Evolutionary conservation across 2,329 filamentous ascomycete genomes (phyloP), one percentile per base, ranked within the genome.

Genomic region (Talaromyces sp.): DNA sequence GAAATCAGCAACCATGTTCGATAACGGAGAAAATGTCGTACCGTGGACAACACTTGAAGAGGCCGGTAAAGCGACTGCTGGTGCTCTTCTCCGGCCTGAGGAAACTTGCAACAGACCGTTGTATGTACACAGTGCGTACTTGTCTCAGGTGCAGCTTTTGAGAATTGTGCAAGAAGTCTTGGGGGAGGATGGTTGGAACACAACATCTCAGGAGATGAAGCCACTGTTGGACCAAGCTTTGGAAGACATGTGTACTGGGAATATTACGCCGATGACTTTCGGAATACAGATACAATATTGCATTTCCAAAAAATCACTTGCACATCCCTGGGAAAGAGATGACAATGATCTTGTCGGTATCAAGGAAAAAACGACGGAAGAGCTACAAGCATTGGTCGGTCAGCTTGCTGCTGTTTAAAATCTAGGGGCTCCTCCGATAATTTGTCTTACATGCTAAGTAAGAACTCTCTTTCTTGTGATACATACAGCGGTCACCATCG

Each of bases 41-140:
- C 63, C 67, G 16, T 68, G 67, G 67, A 68, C 66, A n/a, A 64
- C 67, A 3, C 60, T 68, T n/a, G 66, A 66, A 9, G 66, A 68
- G 33, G 66, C 65, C 11, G 67, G 67, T 9, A 66, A 31, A 58
- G 66, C 66, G n/a, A 67, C 67, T 37, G 66, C 64, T 5, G 65
- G 64, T 47, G 62, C 62, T 10, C 67, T 68, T 48, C 37, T 68
- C 10, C 59, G 60, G 31, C 61, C 62, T 2, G 33, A 68, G 33
- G 61, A 68, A 56, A 68, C 67, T 33, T 41, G 50, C 11, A 68
- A 68, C 33, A 54, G 66, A 11, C 66, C 67, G 0, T 60, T 68
- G 2, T 68, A 68, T 63, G 52, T 68, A 41, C 64, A 68, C 59
- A 64, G 57, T 37, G 62, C 63, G 24, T 67, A 65, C 37, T 33